Evolutionary conservation across 2,329 filamentous ascomycete genomes (phyloP), one percentile per base, ranked within the genome.

Genomic region (Aspergillus neoniger): DNA sequence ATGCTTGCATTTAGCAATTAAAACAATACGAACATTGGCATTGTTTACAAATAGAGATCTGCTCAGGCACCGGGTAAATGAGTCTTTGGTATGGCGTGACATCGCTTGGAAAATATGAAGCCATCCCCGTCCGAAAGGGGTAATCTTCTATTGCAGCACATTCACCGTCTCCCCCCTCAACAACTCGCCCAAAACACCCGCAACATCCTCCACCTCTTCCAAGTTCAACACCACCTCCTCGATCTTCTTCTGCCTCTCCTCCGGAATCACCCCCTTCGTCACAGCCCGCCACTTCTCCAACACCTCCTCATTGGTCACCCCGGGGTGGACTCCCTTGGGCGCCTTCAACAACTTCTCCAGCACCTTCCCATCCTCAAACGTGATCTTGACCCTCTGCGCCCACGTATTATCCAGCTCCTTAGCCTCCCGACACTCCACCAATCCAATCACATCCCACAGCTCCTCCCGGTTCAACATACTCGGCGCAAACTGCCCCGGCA

Each of bases 201-300:
- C 47, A 39, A 19, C n/a, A 48, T 54, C 23, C 19, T 15, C 36
- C 17, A 44, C 47, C 5, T 44, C 12, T 23, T 47, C 36, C 12
- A 53, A 10, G 4, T 36, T 23, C 19, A 39, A 41, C 23, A 52
- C 28, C 23, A 43, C 19, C n/a, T n/a, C 41, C n/a, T 43, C 49
- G 39, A 53, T 36, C 10, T 41, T 38, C 6, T 9, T 17, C 15
- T 39, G 36, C 19, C 48, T 21, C 15, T 52, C 41, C 44, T 44
- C 23, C 10, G 19, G 4, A 12, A 55, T 55, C 5, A 55, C 52
- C 19, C 38, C 52, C 23, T 39, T 32, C n/a, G 52, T 55, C 23
- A 55, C 39, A 43, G 36, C 21, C 36, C 52, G 12, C 52, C 52
- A 55, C 39, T 55, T 55, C n/a, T 44, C 38, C 36, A 55, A 7